Conservation (phyloP, 257 asterid genomes). For the Phtheirospermum japonicum region DNA sequence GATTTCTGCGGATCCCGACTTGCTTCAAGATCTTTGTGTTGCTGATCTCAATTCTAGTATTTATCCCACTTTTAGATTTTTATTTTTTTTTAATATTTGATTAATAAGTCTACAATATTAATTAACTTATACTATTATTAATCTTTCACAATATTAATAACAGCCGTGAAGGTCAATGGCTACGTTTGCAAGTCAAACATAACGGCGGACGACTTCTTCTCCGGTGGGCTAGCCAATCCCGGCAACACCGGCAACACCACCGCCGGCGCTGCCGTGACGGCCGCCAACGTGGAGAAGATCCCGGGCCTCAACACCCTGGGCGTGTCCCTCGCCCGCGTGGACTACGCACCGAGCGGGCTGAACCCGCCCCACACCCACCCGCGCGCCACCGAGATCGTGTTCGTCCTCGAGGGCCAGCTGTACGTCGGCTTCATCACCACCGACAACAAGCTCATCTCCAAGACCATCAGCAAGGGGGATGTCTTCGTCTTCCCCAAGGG, state of each 20-base stretch:
- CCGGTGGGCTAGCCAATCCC: conserved; percentile 37
- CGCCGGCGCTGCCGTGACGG: conserved; percentile 50
- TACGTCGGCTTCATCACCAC: conserved; percentile 71
- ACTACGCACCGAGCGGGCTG: conserved; percentile 71
- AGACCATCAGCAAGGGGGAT: conserved; percentile 48
- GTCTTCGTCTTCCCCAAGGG: conserved; percentile 60
- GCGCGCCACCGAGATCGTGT: conserved; percentile 63
- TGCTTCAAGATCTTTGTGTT: conserved; percentile 64
- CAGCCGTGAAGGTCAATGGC: conserved; percentile 56
- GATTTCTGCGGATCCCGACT: conserved; percentile 51
- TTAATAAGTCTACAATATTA: no score
- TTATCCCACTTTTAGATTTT: no score
- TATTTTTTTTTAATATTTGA: no score
- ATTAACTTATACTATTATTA: no score
- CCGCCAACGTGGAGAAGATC: conserved; percentile 51
- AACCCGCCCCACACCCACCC: conserved; percentile 77
- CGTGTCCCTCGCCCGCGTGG: conserved; percentile 60
- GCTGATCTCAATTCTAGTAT: conserved; percentile 59
- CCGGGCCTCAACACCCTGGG: conserved; percentile 82
- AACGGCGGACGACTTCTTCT: conserved; percentile 62
- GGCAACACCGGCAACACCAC: conserved; percentile 46
- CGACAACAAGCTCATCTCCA: conserved; percentile 54
- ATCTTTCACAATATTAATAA: no score
- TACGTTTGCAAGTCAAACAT: conserved; percentile 46
- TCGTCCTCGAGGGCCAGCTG: conserved; percentile 51